phyloP scores from a whole-genome alignment of 2,329 filamentous ascomycete species.

The Phoma sp. region DNA sequence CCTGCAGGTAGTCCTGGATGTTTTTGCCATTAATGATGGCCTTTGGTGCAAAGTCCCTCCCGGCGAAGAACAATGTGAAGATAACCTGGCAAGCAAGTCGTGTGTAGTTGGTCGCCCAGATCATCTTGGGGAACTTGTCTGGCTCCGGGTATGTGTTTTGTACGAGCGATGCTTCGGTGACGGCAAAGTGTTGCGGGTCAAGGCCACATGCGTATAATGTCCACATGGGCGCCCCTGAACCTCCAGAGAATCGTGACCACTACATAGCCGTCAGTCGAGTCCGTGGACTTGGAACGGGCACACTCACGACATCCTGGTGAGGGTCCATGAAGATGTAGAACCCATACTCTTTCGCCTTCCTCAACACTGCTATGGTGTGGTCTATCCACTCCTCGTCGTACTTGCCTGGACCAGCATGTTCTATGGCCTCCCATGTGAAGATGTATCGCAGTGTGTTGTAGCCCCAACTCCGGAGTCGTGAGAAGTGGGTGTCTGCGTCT shows the following conservation, averaged over 20 bases:
- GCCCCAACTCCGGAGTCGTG: conserved; percentile 82
- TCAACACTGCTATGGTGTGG: conserved; percentile 84
- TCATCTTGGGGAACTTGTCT: conserved; percentile 93
- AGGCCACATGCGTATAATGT: conserved; percentile 93
- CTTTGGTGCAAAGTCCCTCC: conserved; percentile 90
- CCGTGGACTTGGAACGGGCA: neutral
- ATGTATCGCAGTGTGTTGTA: conserved; percentile 97
- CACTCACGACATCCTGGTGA: conserved; percentile 90
- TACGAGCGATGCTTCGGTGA: conserved; percentile 89
- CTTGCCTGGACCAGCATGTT: conserved; percentile 84
- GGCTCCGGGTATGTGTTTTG: conserved; percentile 92
- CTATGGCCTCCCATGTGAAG: conserved; percentile 99
- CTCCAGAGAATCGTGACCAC: conserved; percentile 95
- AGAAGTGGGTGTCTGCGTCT: conserved; percentile 86
- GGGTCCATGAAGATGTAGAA: conserved; percentile 99
- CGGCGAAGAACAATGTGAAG: conserved; percentile 93
- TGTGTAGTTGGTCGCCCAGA: conserved; percentile 97
- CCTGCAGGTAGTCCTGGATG: conserved; percentile 93
- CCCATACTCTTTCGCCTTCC: conserved; percentile 84
- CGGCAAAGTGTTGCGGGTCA: conserved; percentile 82
- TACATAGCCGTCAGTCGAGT: conserved; percentile 38
- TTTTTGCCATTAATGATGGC: conserved; percentile 94
- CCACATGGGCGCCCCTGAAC: conserved; percentile 97
- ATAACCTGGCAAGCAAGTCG: conserved; percentile 86
- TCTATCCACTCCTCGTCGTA: conserved; percentile 95